These are phyloP conservation scores for Aspergillus pseudoterreus DNA, from an alignment of 2,329 filamentous ascomycete species.

Conservation along the genomic window DNA sequence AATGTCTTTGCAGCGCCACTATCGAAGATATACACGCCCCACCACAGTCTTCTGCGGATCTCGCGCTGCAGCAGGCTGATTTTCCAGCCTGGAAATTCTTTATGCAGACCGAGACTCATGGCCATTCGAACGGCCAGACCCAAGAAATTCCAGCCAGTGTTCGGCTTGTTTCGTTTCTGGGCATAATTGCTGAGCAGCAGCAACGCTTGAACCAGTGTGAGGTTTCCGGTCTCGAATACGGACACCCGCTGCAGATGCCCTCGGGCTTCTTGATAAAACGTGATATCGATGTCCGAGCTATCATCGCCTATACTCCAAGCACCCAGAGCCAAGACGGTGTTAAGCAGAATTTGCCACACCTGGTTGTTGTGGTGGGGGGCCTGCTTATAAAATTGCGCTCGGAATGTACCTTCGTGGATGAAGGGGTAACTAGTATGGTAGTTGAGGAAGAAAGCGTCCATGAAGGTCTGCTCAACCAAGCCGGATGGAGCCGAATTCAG, in stretches of 20 bases:
- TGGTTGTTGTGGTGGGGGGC: conserved; percentile 40
- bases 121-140: conserved; percentile 49
- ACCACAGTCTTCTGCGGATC: conserved; percentile 40
- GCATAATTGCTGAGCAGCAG: conserved; percentile 48
- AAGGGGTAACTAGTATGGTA: conserved; percentile 49
- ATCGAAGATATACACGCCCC: conserved; percentile 46
- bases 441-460: conserved; percentile 46
- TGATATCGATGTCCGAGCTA: conserved; percentile 42
- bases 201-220: conserved; percentile 48
- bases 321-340: conserved; percentile 45
- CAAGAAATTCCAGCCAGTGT: conserved; percentile 49
- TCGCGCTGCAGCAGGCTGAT: conserved; percentile 42
- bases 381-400: conserved; percentile 45
- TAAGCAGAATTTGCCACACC: conserved; percentile 45
- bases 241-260: conserved; percentile 43
- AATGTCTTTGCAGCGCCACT: conserved; percentile 51
- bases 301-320: conserved; percentile 42
- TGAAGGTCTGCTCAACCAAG: conserved; percentile 38
- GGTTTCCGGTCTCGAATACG: conserved; percentile 48
- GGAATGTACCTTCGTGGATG: conserved; percentile 46
- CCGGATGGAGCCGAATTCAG: conserved; percentile 36
- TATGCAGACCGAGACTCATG: conserved; percentile 49
- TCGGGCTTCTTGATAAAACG: conserved; percentile 47
- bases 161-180: conserved; percentile 51
- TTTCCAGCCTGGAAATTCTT: conserved; percentile 48